These are phyloP conservation scores for Trametes villosa DNA, from an alignment of 768 basidiomycete genomes.

Conservation along the genomic window DNA sequence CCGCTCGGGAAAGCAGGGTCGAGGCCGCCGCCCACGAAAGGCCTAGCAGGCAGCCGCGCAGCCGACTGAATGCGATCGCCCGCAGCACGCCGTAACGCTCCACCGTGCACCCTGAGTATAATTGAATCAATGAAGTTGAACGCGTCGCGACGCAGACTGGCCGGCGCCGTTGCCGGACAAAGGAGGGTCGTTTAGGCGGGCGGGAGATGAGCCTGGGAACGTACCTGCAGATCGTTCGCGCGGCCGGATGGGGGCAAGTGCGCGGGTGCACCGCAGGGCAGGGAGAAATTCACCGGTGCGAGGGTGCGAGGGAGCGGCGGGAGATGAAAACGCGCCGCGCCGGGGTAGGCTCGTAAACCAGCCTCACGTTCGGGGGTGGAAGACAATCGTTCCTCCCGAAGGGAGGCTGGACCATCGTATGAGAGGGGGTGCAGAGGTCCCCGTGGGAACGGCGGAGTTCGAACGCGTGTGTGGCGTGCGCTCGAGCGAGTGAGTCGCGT, in stretches of 20 bases:
- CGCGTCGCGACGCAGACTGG: not conserved
- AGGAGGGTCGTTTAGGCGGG: not conserved
- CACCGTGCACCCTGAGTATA: not conserved
- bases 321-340: constrained; percentile 2
- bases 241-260: not conserved
- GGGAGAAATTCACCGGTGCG: constrained; percentile 9
- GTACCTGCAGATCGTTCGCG: constrained; percentile 22
- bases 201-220: constrained; percentile 18
- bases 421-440: too few species aligned
- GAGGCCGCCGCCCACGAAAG: too few species aligned
- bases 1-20: too few species aligned
- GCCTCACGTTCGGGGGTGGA: too few species aligned
- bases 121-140: too few species aligned
- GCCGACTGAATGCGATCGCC: constrained; percentile 8
- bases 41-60: too few species aligned
- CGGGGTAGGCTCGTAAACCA: too few species aligned
- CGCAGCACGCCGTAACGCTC: constrained; percentile 14
- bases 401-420: too few species aligned
- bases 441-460: not conserved
- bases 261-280: not conserved
- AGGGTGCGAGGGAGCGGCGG: not conserved
- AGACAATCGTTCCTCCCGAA: too few species aligned
- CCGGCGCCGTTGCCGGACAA: not conserved
- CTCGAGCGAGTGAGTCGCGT: too few species aligned
- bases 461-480: not conserved